These are phyloP conservation scores for Candida pseudoviswanathii DNA, from an alignment of 1,139 yeast genomes.

Conservation along the genomic window DNA sequence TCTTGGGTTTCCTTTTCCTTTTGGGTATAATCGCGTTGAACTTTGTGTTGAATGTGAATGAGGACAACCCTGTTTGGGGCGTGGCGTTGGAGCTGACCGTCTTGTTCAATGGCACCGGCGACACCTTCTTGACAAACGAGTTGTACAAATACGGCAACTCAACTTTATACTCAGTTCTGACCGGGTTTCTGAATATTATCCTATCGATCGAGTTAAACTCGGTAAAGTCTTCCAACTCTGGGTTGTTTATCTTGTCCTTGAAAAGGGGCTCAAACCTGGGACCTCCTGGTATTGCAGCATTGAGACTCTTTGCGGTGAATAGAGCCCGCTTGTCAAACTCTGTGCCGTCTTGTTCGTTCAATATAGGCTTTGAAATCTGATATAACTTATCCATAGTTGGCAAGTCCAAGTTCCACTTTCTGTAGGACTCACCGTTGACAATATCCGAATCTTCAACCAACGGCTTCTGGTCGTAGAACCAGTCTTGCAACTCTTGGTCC, in stretches of 20 bases:
- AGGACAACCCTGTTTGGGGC: slow-evolving; percentile 48
- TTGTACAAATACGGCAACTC: slow-evolving; percentile 88
- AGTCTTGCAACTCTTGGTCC: slow-evolving; percentile 65
- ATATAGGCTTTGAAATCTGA: slow-evolving; percentile 68
- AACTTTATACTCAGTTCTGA: slow-evolving; percentile 80
- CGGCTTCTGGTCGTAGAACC: slow-evolving; percentile 84
- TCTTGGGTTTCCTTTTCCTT: slow-evolving; percentile 11
- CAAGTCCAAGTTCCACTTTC: slow-evolving; percentile 66
- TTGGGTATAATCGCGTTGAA: slow-evolving; percentile 58
- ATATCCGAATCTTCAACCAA: slow-evolving; percentile 53
- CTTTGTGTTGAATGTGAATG: slow-evolving; percentile 56
- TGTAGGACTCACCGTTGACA: slow-evolving; percentile 79
- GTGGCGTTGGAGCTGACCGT: slow-evolving; percentile 52
- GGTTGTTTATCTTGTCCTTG: slow-evolving; percentile 57
- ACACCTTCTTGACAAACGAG: slow-evolving; percentile 70
- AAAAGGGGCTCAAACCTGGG: slow-evolving; percentile 93
- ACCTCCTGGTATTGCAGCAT: slow-evolving; percentile 89
- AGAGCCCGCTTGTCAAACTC: slow-evolving; percentile 78
- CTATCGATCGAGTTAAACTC: slow-evolving; percentile 91
- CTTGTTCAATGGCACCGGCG: slow-evolving; percentile 60
- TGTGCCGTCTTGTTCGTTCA: slow-evolving; percentile 56
- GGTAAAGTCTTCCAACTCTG: slow-evolving; percentile 74
- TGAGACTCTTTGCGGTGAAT: slow-evolving; percentile 87
- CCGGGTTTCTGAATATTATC: slow-evolving; percentile 74
- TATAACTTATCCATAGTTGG: slow-evolving; percentile 67